Evolutionary conservation across 345 rosid species (phyloP), one percentile per base, ranked within the genome.

Genomic region (Arabis hirsuta): DNA sequence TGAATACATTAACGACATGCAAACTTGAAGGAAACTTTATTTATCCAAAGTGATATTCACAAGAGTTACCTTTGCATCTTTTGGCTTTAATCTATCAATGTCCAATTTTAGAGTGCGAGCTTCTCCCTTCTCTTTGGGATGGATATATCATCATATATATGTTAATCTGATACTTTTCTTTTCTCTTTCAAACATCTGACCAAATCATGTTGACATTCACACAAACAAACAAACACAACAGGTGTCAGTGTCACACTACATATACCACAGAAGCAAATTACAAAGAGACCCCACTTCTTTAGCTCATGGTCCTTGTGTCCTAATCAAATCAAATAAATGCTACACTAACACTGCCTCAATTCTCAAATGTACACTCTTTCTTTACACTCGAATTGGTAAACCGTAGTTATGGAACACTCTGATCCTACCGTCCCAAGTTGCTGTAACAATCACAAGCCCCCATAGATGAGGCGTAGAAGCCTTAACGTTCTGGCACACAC

Each of bases 401-500:
- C 97, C 97, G 32, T 85, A 87, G 73, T 88, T 91, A 62, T 84
- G 95, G 65, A 84, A 91, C 0, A 88, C 83, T 73, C 90, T 77
- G 63, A 91, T 87, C 70, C 85, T 74, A 54, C 97, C 97, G 51
- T 91, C 97, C 88, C 85, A 85, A 14, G 90, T 87, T 4, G 92
- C 95, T 6, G 92, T 84, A 11, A 87, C 95, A 19, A 88, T 79
- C 22, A 88, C 92, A 32, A 72, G 77, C 7, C 80, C 80, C 80
- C 80, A 72, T 7, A 82, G 36, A 66, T 77, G 80, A 46, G 91
- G 82, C 56, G 88, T 74, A 22, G 89, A 82, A 24, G 74, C 81
- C 24, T 77, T 69, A 39, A 84, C 73, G 44, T 67, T 83, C 59
- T 81, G 87, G 73, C 89, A 87, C 7, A 86, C 87, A 51, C 67